Evolutionary conservation across 2,329 filamentous ascomycete species (phyloP), one percentile per base, ranked within the genome.

Genomic region (Colletotrichum agaves): DNA sequence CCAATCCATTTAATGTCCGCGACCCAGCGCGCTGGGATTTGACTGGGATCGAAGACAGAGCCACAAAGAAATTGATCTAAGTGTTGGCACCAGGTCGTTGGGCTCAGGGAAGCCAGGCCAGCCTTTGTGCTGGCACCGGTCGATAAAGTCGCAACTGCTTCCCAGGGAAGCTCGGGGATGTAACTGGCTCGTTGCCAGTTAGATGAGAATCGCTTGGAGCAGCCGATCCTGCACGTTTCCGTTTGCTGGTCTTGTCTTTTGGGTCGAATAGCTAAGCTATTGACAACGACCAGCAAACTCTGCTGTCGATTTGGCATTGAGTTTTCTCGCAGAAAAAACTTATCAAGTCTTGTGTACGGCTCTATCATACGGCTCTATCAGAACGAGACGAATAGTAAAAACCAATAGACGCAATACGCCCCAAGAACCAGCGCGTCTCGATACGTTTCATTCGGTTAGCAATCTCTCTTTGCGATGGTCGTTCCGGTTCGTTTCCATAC

Each of bases 31-130:
- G 64, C 47, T 53, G 64, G 64, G 27, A 46, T 13, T 21, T 37
- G 46, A 12, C 33, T 46, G 37, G 64, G 61, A 67, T 67, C 64
- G 61, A 64, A 64, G 60, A 67, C 61, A 60, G 39, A 53, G 46
- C 35, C 61, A 64, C 64, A 55, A 35, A 64, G 43, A n/a, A 49
- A 23, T n/a, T 67, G 64, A 64, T 56, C 49, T 46, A 59, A 67
- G 21, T 52, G 33, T 27, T 46, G 39, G 37, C 56, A 19, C 62
- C 56, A 27, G 21, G 35, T 37, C 59, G 62, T 46, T 61, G 62
- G 56, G 46, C 61, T 35, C 43, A 39, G 21, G 31, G 19, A 31
- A 53, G 37, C 19, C 15, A 23, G n/a, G 11, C 39, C 11, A 19
- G 31, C 23, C 17, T 39, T 33, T 31, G 31, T 61, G 19, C 46